These are phyloP conservation scores for Tremellales sp. DNA, from an alignment of 1,284 basidiomycete genomes.

Conservation along the genomic window DNA sequence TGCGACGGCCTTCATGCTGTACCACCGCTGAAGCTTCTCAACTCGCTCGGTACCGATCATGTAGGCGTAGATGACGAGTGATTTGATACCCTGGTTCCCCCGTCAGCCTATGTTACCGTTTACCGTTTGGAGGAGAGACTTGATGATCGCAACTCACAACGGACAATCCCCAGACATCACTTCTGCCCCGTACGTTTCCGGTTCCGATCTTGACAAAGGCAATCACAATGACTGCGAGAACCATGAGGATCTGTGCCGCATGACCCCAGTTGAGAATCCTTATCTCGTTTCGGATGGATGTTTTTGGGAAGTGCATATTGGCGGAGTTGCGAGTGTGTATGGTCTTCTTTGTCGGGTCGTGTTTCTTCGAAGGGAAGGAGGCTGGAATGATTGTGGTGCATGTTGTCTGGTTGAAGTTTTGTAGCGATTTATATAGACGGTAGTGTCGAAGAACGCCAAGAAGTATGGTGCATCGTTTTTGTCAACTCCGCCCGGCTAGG, in stretches of 20 bases:
- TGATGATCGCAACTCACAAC: not conserved
- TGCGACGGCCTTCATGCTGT: not conserved
- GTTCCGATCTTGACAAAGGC: not conserved
- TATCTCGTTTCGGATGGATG: not conserved
- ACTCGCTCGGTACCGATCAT: not conserved
- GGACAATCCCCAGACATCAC: not conserved
- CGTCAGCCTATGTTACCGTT: not conserved
- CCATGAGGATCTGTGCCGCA: not conserved
- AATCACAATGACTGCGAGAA: not conserved
- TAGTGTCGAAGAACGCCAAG: no score
- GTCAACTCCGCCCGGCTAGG: not conserved
- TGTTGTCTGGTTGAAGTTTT: not conserved
- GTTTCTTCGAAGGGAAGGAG: no score
- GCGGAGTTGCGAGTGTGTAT: no score
- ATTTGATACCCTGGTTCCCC: not conserved
- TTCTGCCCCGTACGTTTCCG: not conserved
- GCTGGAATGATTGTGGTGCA: not conserved
- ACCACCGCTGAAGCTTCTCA: not conserved
- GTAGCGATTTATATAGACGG: not conserved
- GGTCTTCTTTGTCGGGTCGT: no score
- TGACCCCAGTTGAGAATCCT: not conserved
- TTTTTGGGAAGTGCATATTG: not conserved
- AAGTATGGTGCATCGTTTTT: not conserved
- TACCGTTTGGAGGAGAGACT: not conserved
- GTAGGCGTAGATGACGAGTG: not conserved